These are phyloP conservation scores for Gracilaria domingensis DNA, from an alignment of 23 red algal species.

Conservation along the genomic window DNA sequence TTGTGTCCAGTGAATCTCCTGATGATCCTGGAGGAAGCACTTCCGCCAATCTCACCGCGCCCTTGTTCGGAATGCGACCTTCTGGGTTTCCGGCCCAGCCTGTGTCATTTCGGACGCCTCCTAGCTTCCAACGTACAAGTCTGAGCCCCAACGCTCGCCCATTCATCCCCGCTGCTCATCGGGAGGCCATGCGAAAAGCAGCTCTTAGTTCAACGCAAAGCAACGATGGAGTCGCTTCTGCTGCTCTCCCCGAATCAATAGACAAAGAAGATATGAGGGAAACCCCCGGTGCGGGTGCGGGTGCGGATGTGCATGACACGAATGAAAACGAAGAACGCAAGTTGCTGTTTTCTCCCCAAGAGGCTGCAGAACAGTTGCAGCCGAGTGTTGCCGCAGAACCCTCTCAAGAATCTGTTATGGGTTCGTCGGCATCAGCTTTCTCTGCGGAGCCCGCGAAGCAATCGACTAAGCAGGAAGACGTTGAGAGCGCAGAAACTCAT, in stretches of 20 bases:
- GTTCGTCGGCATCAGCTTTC: neutral
- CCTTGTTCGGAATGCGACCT: constrained; percentile 63
- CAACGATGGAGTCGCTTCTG: neutral
- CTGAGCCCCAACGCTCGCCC: constrained; percentile 30
- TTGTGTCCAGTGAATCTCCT: neutral
- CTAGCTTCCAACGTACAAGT: constrained; percentile 50
- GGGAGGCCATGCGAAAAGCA: constrained; percentile 2
- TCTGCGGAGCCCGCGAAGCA: neutral
- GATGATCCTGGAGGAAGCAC: constrained; percentile 8
- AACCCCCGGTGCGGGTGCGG: neutral
- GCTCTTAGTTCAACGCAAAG: neutral
- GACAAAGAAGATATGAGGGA: neutral
- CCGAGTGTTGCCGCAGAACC: neutral
- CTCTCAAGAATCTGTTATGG: neutral
- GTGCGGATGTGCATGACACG: neutral
- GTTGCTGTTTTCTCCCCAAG: neutral
- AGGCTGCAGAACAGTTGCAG: neutral
- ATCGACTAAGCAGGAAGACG: neutral
- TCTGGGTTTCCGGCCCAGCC: constrained; percentile 16
- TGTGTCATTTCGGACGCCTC: constrained; percentile 46
- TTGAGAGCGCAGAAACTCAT: neutral
- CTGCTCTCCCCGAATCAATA: neutral
- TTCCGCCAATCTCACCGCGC: constrained; percentile 18
- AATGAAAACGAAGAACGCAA: neutral
- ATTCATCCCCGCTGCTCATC: constrained; percentile 39